A percentile compares a stretch with the other conserved stretches of the same genome.
Evolutionary conservation across 2,329 filamentous ascomycete genomes (phyloP).

Genomic region (Alternaria ethzedia): DNA sequence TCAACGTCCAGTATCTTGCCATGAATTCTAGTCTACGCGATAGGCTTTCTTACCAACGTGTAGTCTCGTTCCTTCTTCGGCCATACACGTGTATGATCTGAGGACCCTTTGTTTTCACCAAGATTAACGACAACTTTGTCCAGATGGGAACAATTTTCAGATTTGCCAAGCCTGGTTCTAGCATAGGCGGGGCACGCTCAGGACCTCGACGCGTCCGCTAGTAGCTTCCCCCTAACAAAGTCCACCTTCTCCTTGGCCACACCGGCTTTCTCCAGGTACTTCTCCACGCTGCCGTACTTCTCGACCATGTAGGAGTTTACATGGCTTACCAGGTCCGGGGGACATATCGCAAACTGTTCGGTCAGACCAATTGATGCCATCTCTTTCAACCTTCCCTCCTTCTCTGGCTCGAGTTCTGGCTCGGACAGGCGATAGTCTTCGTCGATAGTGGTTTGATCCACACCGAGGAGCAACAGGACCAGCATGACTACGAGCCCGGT

Average conservation of each 20-base stretch:
- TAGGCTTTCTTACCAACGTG: neutral
- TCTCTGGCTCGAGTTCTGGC: slow-evolving; percentile 65
- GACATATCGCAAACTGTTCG: slow-evolving; percentile 70
- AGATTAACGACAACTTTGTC: neutral
- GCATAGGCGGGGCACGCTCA: neutral
- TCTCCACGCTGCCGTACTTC: slow-evolving; percentile 69
- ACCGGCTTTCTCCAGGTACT: slow-evolving; percentile 70
- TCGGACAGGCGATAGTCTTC: slow-evolving; percentile 75
- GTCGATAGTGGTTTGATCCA: slow-evolving; percentile 66
- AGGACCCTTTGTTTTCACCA: neutral
- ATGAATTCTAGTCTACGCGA: neutral
- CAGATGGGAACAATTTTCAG: slow-evolving; percentile 1
- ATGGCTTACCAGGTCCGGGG: slow-evolving; percentile 66
- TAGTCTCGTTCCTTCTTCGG: neutral
- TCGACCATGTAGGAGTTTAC: slow-evolving; percentile 65
- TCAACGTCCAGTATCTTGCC: neutral
- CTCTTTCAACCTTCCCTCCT: slow-evolving; percentile 69
- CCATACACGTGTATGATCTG: neutral
- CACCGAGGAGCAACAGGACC: slow-evolving; percentile 66
- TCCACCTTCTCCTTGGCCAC: slow-evolving; percentile 47
- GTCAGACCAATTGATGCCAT: slow-evolving; percentile 73
- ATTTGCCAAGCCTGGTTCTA: slow-evolving; percentile 3
- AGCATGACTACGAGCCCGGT: slow-evolving; percentile 76
- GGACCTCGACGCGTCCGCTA: slow-evolving; percentile 20
- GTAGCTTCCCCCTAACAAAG: slow-evolving; percentile 42